Evolutionary conservation across 768 basidiomycete genomes (phyloP), one percentile per base, ranked within the genome.

Genomic region (Psilocybe tampanensis): DNA sequence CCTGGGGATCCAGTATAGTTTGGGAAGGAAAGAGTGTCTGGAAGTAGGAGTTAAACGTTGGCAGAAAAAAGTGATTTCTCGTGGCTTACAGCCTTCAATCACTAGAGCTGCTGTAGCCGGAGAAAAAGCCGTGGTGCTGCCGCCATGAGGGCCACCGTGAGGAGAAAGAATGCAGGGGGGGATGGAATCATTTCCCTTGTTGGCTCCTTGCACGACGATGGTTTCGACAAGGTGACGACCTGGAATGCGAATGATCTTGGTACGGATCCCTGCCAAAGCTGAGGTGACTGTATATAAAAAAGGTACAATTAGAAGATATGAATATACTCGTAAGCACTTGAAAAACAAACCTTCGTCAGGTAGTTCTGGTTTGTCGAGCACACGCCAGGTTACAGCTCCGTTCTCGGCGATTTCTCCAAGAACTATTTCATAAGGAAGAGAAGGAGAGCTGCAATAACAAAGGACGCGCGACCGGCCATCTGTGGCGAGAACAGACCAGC

Each of bases 1-100:
- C 89, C 89, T 29, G 79, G 69, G 0, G 86, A 86, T 0, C 89
- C 89, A 0, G 83, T 85, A 65, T 90, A 90, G 66, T 89, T 89
- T 0, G 84, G 83, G 11, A 80, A 58, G 1, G 83, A 84, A 7
- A 89, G 55, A 0, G 82, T 85, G 62, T 86, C 89, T 85, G 63
- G 48, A 34, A 43, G 13, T 55, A 41, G 39, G 47, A 23, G 19
- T 39, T n/a, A 33, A 33, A 11, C 21, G 21, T 3, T 12, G 15
- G 21, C 29, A 26, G 36, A 8, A 50, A 17, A 39, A 32, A 29
- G 26, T 21, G 24, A 36, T 26, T 3, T 47, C 33, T 50, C 55
- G 34, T 2, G 42, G 70, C 83, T 69, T 66, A 89, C 88, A 89
- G 65, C 85, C 85, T 76, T 84, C 84, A 0, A 86, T 66, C 2